Percentiles rank a stretch among this genome's conserved stretches.
Conservation (phyloP, 495 filamentous ascomycete genomes). For the Penicillium diatomitis region DNA sequence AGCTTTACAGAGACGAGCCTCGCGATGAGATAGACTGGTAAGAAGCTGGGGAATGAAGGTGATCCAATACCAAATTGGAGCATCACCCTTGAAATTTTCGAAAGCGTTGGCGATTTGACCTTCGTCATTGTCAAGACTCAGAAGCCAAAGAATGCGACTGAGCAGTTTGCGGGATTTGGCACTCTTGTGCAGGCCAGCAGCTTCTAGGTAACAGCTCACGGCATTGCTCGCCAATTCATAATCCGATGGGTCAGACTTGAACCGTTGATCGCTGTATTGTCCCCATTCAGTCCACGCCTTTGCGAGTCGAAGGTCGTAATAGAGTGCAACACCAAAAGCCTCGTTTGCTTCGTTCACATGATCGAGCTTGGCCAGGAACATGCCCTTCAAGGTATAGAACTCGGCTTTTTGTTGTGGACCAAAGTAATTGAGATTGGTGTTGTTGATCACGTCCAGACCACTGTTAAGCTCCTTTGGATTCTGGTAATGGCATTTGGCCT, state of each 20-base stretch:
- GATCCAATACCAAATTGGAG: conserved; percentile 98
- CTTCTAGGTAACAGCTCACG: conserved; percentile 91
- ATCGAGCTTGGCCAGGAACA: conserved; percentile 92
- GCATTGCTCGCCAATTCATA: conserved; percentile 78
- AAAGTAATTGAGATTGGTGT: conserved; percentile 98
- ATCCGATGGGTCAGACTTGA: conserved; percentile 78
- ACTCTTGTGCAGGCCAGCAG: conserved; percentile 91
- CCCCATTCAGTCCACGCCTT: conserved; percentile 99
- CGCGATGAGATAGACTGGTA: conserved; percentile 77
- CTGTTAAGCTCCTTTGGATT: conserved; percentile 83
- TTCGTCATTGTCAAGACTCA: conserved; percentile 85
- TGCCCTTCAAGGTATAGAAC: conserved; percentile 98
- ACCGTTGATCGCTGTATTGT: conserved; percentile 90
- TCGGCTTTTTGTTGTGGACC: conserved; percentile 93
- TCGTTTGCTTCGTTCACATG: conserved; percentile 84
- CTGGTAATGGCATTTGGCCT: conserved; percentile 97
- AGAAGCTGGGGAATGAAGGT: conserved; percentile 96
- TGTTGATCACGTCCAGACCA: conserved; percentile 97
- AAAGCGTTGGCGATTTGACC: conserved; percentile 72
- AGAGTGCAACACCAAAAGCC: conserved; percentile 88
- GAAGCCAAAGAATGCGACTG: conserved; percentile 90
- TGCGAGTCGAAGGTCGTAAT: conserved; percentile 86
- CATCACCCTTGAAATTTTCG: conserved; percentile 90
- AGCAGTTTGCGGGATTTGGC: conserved; percentile 92
- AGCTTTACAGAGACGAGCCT: conserved; percentile 72